Conservation (phyloP, 345 rosid species). For the Populus alba region DNA sequence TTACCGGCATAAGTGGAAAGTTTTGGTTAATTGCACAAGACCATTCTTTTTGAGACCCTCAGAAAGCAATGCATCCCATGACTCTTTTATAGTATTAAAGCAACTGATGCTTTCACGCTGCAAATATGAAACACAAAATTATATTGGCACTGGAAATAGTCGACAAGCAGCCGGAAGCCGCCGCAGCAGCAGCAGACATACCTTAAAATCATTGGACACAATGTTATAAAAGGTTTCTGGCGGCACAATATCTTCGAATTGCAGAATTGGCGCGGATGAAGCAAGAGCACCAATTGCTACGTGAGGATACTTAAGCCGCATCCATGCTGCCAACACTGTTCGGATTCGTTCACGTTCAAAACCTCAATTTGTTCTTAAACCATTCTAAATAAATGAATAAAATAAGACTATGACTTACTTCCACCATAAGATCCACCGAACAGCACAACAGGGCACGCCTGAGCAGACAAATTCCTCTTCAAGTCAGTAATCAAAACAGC, state of each 20-base stretch:
- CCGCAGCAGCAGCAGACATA: slow-evolving; percentile 11
- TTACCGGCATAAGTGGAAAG: slow-evolving; percentile 75
- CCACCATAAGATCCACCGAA: slow-evolving; percentile 99
- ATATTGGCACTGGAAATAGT: no score
- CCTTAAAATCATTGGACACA: slow-evolving; percentile 81
- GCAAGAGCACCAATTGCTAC: slow-evolving; percentile 85
- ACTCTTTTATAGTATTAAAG: slow-evolving; percentile 68
- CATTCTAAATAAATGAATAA: no score
- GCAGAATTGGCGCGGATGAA: slow-evolving; percentile 93
- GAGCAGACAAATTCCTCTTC: slow-evolving; percentile 79
- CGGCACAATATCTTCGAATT: slow-evolving; percentile 85
- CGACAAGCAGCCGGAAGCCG: background rate
- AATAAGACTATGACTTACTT: slow-evolving; percentile 44
- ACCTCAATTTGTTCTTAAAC: background rate
- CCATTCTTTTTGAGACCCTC: slow-evolving; percentile 73
- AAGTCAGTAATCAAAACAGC: slow-evolving; percentile 64
- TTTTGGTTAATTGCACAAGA: slow-evolving; percentile 56
- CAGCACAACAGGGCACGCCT: slow-evolving; percentile 76
- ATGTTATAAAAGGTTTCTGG: slow-evolving; percentile 77
- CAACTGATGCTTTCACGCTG: slow-evolving; percentile 90
- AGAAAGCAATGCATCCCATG: slow-evolving; percentile 58
- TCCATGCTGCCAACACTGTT: slow-evolving; percentile 98
- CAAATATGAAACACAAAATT: background rate
- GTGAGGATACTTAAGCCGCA: slow-evolving; percentile 96
- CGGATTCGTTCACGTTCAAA: slow-evolving; percentile 17